These are phyloP conservation scores for Solanum hybrid DNA, from an alignment of 305 asterid genomes.

Conservation along the genomic window DNA sequence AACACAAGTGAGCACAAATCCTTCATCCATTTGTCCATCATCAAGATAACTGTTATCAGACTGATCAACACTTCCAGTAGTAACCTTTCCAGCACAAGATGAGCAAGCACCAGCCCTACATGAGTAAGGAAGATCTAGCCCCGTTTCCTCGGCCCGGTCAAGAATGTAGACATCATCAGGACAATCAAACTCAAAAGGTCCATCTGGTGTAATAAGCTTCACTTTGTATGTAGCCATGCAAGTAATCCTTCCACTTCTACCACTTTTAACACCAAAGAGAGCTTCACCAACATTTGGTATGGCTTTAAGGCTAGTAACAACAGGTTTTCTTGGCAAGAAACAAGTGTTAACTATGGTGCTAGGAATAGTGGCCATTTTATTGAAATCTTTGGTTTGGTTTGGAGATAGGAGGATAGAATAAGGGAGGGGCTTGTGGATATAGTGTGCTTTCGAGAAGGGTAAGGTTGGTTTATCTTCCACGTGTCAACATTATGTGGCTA, in stretches of 20 bases:
- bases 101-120: conserved; percentile 92
- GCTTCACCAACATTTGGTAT: conserved; percentile 25
- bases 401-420: neutral
- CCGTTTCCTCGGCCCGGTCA: conserved; percentile 59
- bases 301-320: conserved; percentile 20
- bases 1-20: conserved; percentile 68
- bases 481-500: neutral
- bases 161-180: conserved; percentile 45
- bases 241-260: conserved; percentile 24
- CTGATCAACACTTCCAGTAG: conserved; percentile 58
- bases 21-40: conserved; percentile 35
- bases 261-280: conserved; percentile 35
- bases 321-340: conserved; percentile 26
- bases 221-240: conserved; percentile 66
- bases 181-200: conserved; percentile 30
- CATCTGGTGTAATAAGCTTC: conserved; percentile 46
- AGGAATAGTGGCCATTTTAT: conserved; percentile 39
- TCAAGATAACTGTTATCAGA: conserved; percentile 64
- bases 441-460: neutral
- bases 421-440: neutral
- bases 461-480: conserved; percentile 7
- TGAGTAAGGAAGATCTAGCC: conserved; percentile 59
- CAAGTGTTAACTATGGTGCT: conserved; percentile 41
- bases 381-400: neutral
- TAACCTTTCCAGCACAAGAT: conserved; percentile 59